These are phyloP conservation scores for Rhodotorula sp. DNA, from an alignment of 1,284 basidiomycete genomes.

Conservation along the genomic window DNA sequence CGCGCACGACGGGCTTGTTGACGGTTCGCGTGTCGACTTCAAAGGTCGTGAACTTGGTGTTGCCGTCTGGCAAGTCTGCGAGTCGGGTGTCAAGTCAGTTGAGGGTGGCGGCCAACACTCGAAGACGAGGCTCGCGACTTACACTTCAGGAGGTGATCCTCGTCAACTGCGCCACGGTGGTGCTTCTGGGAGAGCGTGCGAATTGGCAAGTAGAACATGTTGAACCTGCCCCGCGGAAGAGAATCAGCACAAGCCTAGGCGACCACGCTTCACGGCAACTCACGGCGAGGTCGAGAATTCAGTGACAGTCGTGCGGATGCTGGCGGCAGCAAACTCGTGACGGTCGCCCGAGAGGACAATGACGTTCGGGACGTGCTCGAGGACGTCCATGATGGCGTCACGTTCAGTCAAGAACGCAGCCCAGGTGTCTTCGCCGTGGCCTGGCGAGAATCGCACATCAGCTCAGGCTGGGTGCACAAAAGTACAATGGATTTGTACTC, in stretches of 20 bases:
- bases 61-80: constrained; percentile 46
- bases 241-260: background rate
- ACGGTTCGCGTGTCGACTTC: constrained; percentile 68
- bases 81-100: constrained; percentile 35
- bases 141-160: constrained; percentile 64
- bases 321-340: constrained; percentile 69
- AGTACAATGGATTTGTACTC: constrained; percentile 6
- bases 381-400: constrained; percentile 57
- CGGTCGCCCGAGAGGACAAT: constrained; percentile 56
- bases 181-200: constrained; percentile 50
- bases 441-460: constrained; percentile 1
- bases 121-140: constrained; percentile 3
- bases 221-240: constrained; percentile 9
- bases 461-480: background rate
- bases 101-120: background rate
- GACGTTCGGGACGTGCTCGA: constrained; percentile 67
- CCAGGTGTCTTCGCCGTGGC: constrained; percentile 57
- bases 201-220: constrained; percentile 44
- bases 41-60: constrained; percentile 59
- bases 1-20: constrained; percentile 57
- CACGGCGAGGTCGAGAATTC: constrained; percentile 64
- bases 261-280: constrained; percentile 42
- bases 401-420: constrained; percentile 67
- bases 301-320: constrained; percentile 56
- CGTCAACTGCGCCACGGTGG: constrained; percentile 53